These are phyloP conservation scores for Hirsutella minnesotensis DNA, from an alignment of 2,329 filamentous ascomycete species.

Conservation along the genomic window DNA sequence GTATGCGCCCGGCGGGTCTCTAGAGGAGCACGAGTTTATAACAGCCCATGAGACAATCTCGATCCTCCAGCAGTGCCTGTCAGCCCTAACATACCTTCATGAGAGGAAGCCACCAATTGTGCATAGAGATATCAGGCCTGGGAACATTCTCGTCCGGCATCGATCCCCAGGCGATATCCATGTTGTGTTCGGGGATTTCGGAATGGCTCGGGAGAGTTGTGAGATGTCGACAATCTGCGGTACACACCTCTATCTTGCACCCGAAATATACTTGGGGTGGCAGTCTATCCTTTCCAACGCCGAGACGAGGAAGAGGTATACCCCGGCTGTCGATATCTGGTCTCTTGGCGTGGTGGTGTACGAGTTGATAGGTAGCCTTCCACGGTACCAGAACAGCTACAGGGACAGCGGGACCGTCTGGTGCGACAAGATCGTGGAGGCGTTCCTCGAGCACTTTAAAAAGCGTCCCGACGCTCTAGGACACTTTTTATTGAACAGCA, in stretches of 20 bases:
- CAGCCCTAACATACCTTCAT: slow-evolving; percentile 9
- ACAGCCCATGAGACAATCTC: slow-evolving; percentile 3
- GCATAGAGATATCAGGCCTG: slow-evolving; percentile 87
- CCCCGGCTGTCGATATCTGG: slow-evolving; percentile 82
- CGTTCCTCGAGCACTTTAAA: background rate
- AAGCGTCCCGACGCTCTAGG: background rate
- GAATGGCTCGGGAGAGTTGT: slow-evolving; percentile 86
- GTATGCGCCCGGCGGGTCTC: slow-evolving; percentile 4
- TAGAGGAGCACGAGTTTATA: slow-evolving; percentile 1
- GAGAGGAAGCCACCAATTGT: slow-evolving; percentile 42
- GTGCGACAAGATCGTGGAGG: slow-evolving; percentile 1
- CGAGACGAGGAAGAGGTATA: slow-evolving; percentile 52
- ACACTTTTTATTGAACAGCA: background rate
- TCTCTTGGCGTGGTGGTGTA: slow-evolving; percentile 65
- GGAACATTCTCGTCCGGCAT: slow-evolving; percentile 75
- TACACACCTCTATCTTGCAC: slow-evolving; percentile 80
- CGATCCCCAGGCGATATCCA: slow-evolving; percentile 56
- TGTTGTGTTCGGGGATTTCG: slow-evolving; percentile 85
- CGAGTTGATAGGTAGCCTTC: slow-evolving; percentile 3
- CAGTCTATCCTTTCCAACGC: no score
- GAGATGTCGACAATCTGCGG: slow-evolving; percentile 84
- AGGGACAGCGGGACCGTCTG: background rate
- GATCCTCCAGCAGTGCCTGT: slow-evolving; percentile 7
- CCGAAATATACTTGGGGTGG: slow-evolving; percentile 48
- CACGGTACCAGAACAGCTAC: slow-evolving; percentile 1